phyloP scores from a whole-genome alignment of 768 basidiomycete species.

The Exsudoporus frostii region DNA sequence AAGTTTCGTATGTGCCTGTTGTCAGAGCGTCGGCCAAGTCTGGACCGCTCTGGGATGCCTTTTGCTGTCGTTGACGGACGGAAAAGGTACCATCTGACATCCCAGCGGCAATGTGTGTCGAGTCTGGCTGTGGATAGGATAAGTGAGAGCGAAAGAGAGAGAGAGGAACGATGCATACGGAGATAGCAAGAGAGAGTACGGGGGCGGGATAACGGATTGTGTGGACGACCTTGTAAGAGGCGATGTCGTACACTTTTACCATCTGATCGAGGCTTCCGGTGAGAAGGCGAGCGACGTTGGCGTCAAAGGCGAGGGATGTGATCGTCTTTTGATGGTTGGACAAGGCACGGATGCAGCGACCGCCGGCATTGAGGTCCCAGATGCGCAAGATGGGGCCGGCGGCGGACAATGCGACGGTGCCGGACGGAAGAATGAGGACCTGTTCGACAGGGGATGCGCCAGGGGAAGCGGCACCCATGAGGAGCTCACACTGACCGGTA shows the following conservation, averaged over 20 bases:
- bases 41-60: slow-evolving; percentile 52
- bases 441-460: slow-evolving; percentile 74
- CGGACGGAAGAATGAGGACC: slow-evolving; percentile 89
- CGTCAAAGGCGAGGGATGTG: slow-evolving; percentile 81
- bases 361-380: slow-evolving; percentile 94
- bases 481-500: slow-evolving; percentile 79
- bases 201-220: slow-evolving; percentile 98
- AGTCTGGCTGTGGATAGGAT: slow-evolving; percentile 67
- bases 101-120: slow-evolving; percentile 95
- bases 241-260: slow-evolving; percentile 98
- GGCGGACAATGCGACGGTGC: slow-evolving; percentile 77
- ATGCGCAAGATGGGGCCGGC: slow-evolving; percentile 90
- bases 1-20: slow-evolving; percentile 64
- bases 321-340: slow-evolving; percentile 99
- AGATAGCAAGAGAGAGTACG: slow-evolving; percentile 84
- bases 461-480: slow-evolving; percentile 51
- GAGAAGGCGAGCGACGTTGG: slow-evolving; percentile 71
- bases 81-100: slow-evolving; percentile 98
- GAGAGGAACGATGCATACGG: slow-evolving; percentile 45
- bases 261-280: slow-evolving; percentile 94
- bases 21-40: slow-evolving; percentile 41
- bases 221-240: slow-evolving; percentile 91
- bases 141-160: slow-evolving; percentile 5
- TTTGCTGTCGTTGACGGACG: slow-evolving; percentile 83
- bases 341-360: slow-evolving; percentile 82